These are phyloP conservation scores for Fusarium lyarnte DNA, from an alignment of 2,329 filamentous ascomycete species.

Conservation along the genomic window DNA sequence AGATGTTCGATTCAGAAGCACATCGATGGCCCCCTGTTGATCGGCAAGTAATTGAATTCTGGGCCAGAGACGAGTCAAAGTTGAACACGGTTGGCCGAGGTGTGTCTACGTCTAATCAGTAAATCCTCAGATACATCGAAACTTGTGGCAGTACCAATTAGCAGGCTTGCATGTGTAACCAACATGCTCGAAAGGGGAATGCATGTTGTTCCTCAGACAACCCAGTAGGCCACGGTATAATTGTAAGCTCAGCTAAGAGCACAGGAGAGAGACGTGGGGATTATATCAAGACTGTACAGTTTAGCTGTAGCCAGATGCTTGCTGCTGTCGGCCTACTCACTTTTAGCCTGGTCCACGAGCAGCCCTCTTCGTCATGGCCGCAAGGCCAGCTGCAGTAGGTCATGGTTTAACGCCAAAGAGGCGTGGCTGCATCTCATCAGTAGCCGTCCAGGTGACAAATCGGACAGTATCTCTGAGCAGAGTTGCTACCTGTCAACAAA, in stretches of 20 bases:
- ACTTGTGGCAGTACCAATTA: background rate
- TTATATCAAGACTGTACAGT: too few species aligned
- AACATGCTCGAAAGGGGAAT: background rate
- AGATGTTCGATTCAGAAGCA: background rate
- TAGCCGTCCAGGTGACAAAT: too few species aligned
- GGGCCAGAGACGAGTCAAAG: background rate
- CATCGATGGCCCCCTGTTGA: background rate
- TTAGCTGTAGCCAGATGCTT: too few species aligned
- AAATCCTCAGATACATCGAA: accelerated
- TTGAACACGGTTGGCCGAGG: too few species aligned
- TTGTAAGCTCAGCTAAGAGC: too few species aligned
- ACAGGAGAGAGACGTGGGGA: too few species aligned
- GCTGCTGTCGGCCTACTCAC: background rate
- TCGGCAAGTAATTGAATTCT: background rate
- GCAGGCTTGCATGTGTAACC: background rate
- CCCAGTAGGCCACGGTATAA: too few species aligned
- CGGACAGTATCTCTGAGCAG: background rate
- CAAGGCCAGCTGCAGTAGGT: background rate
- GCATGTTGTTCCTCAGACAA: background rate
- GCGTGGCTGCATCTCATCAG: background rate
- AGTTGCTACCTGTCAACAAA: too few species aligned
- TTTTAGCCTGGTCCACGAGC: too few species aligned
- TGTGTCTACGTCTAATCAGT: background rate
- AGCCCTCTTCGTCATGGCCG: too few species aligned
- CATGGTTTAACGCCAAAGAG: background rate